These are phyloP conservation scores for Xylariaceae sp. DNA, from an alignment of 2,329 filamentous ascomycete species.

Conservation along the genomic window DNA sequence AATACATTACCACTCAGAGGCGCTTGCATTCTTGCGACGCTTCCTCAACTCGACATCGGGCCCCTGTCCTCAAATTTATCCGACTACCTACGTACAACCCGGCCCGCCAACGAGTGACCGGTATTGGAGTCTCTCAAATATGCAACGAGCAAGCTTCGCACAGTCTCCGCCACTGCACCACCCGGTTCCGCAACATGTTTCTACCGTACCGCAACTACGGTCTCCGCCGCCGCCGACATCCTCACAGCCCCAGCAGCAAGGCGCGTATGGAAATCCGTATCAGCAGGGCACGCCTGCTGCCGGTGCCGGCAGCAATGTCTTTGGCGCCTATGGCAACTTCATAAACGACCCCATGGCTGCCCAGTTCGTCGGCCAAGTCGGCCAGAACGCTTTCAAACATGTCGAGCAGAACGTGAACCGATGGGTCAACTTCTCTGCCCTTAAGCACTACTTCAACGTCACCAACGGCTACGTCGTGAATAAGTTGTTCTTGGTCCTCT, in stretches of 20 bases:
- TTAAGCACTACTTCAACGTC: conserved; percentile 99
- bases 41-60: not conserved
- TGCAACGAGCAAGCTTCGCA: conserved; percentile 87
- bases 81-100: not conserved
- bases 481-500: conserved; percentile 91
- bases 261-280: conserved; percentile 74
- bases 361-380: conserved; percentile 93
- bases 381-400: conserved; percentile 87
- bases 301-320: conserved; percentile 60
- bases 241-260: conserved; percentile 70
- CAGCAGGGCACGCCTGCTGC: conserved; percentile 62
- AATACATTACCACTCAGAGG: not conserved
- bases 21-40: not conserved
- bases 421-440: conserved; percentile 88
- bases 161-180: conserved; percentile 95
- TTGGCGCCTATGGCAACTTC: conserved; percentile 84
- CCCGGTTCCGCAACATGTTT: conserved; percentile 97
- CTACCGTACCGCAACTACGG: conserved; percentile 93
- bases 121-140: conserved; percentile 50
- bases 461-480: conserved; percentile 95
- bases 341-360: conserved; percentile 90
- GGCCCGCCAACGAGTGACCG: not conserved
- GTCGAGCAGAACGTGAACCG: conserved; percentile 91
- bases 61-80: not conserved
- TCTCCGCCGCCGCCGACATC: conserved; percentile 84